Conservation (phyloP, 164 flowering plant species). For the Liriodendron chinense region DNA sequence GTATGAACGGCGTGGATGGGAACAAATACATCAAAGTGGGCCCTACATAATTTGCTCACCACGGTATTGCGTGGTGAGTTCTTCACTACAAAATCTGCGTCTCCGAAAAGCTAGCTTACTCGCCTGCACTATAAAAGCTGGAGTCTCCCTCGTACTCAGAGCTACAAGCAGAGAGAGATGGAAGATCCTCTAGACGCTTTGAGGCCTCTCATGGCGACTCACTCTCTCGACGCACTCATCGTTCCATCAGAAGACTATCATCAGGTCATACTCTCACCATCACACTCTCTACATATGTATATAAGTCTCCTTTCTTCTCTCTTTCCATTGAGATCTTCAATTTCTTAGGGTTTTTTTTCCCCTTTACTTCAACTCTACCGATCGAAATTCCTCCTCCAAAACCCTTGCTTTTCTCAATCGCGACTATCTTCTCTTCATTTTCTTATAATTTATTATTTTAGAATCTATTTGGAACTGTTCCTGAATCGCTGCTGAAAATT, state of each 20-base stretch:
- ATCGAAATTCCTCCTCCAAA: background rate
- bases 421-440: background rate
- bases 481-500: too few relatives aligned
- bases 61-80: too few relatives aligned
- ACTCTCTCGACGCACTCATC: conserved; percentile 69
- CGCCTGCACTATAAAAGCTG: too few relatives aligned
- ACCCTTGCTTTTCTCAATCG: background rate
- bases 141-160: too few relatives aligned
- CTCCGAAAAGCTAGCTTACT: too few relatives aligned
- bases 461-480: too few relatives aligned
- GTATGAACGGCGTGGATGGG: too few relatives aligned
- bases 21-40: too few relatives aligned
- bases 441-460: background rate
- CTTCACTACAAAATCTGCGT: too few relatives aligned
- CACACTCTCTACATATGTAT: background rate
- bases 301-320: background rate
- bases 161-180: conserved; percentile 24
- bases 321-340: background rate
- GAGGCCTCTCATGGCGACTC: conserved; percentile 84
- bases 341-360: background rate
- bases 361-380: too few relatives aligned
- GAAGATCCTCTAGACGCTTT: conserved; percentile 60
- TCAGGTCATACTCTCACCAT: conserved; percentile 44
- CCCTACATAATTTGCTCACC: too few relatives aligned
- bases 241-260: conserved; percentile 97